Base-by-base conservation (phyloP, 306 rosid genomes). In the Cicer yamashitae region DNA sequence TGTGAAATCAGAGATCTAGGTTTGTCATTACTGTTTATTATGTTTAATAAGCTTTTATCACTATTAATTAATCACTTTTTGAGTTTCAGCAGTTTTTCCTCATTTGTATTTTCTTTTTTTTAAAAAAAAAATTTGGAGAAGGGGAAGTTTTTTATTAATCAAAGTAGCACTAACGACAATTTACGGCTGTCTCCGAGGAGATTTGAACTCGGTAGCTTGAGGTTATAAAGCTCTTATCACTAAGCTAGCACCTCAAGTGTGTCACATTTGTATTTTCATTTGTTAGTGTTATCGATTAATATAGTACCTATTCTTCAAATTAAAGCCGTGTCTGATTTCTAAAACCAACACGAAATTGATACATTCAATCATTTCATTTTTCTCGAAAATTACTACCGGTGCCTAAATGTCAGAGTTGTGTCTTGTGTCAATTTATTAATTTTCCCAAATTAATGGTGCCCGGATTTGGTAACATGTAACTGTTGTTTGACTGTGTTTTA, bases 401-500 rank as follows among this genome's bases (percentile, higher is more conserved):
- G 6, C 18, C 25, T 54, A 8, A 0, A 3, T 54, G 60, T 18
- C 6, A n/a, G 7, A n/a, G 56, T 50, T 9, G 30, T 17, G 34
- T 54, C 34, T 3, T 11, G 34, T 54, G 34, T 54, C 15, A 54
- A 6, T 54, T 54, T 3, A 54, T 54, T 17, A 18, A 17, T 10
- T 46, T 87, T 82, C 81, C 84, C 87, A 80, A 80, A 59, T 85
- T 50, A 73, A n/a, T n/a, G 89, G 84, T 64, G 38, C 53, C 50
- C 73, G 57, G 65, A 40, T 83, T 85, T 81, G 68, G 34, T 67
- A 46, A 15, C 15, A 39, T 61, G 76, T 82, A 86, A 90, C 87
- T 87, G 87, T 84, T 83, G 77, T 75, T 57, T 82, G 83, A 80
- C 80, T 84, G 43, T 80, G 86, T 83, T 83, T 86, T 60, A 13